A percentile compares a stretch with the other conserved stretches of the same genome.
Conservation (phyloP, 768 basidiomycete species). For the Omphalotus guepiniiformis region DNA sequence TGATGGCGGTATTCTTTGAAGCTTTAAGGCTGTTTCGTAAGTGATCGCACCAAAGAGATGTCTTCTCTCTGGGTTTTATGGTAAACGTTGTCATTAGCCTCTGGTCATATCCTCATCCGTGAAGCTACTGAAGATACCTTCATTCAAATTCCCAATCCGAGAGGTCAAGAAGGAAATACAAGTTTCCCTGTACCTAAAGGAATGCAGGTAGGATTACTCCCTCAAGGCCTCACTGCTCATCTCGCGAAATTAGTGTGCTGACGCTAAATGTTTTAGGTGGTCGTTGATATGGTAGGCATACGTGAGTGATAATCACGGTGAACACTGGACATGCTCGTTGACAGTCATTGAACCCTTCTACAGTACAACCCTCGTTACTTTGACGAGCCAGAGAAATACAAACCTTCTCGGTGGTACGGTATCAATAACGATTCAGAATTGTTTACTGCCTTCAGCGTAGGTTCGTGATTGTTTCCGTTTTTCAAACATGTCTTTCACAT, state of each 20-base stretch:
- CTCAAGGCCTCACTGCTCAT: neutral
- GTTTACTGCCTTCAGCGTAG: constrained; percentile 46
- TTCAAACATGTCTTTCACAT: neutral
- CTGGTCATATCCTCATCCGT: constrained; percentile 37
- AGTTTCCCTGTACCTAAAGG: constrained; percentile 37
- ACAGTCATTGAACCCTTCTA: constrained; percentile 13
- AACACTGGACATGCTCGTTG: neutral
- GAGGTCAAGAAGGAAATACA: constrained; percentile 33
- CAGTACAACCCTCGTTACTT: constrained; percentile 50
- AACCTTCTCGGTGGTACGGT: constrained; percentile 48
- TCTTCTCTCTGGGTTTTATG: neutral
- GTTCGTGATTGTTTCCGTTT: constrained; percentile 14
- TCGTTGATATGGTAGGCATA: constrained; percentile 47
- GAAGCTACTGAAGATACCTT: constrained; percentile 40
- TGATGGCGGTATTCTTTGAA: constrained; percentile 40
- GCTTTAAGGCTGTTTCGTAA: constrained; percentile 42
- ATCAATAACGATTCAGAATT: constrained; percentile 34
- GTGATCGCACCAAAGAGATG: constrained; percentile 12
- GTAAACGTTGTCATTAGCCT: constrained; percentile 22
- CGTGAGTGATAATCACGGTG: constrained; percentile 30
- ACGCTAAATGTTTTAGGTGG: too few relatives aligned
- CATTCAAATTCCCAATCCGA: constrained; percentile 35
- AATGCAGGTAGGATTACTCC: constrained; percentile 21
- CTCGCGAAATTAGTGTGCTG: too few relatives aligned
- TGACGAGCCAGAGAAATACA: constrained; percentile 42